Evolutionary conservation across 139 green algal genomes (phyloP).

Genomic region (Nannochloris sp.): DNA sequence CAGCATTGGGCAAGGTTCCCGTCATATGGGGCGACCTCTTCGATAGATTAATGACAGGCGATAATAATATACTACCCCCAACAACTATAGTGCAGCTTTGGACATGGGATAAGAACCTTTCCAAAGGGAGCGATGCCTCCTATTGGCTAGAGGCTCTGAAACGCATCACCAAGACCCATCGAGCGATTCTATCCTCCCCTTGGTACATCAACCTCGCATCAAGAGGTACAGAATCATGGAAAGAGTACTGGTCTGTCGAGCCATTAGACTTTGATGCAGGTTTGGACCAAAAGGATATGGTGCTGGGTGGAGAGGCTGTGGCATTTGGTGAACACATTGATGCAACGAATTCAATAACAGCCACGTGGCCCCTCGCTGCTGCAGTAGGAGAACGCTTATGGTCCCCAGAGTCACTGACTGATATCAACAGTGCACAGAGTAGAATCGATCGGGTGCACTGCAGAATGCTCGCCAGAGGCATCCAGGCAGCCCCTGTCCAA

Average conservation of each 20-base stretch:
- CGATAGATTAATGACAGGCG: neutral
- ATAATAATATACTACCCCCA: neutral
- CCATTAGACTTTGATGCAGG: constrained; percentile 3
- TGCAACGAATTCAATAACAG: constrained; percentile 30
- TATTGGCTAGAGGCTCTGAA: neutral
- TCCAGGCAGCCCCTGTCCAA: neutral
- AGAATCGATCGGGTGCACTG: neutral
- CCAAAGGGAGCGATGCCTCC: neutral
- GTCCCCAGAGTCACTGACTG: constrained; percentile 8
- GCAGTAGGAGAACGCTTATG: constrained; percentile 54
- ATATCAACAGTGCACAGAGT: neutral
- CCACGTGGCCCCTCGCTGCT: constrained; percentile 18
- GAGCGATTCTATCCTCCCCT: neutral
- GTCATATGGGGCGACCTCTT: neutral
- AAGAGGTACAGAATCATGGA: neutral
- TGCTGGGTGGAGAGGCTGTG: constrained; percentile 51
- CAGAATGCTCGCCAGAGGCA: neutral
- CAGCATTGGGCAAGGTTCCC: neutral
- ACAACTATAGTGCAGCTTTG: neutral
- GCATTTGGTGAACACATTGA: constrained; percentile 55
- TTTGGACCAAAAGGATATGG: constrained; percentile 24
- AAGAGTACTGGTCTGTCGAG: constrained; percentile 1
- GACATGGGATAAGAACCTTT: neutral
- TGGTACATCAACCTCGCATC: neutral
- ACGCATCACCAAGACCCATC: neutral